These are phyloP conservation scores for Hydnomerulius pinastri DNA, from an alignment of 768 basidiomycete species.

Conservation along the genomic window DNA sequence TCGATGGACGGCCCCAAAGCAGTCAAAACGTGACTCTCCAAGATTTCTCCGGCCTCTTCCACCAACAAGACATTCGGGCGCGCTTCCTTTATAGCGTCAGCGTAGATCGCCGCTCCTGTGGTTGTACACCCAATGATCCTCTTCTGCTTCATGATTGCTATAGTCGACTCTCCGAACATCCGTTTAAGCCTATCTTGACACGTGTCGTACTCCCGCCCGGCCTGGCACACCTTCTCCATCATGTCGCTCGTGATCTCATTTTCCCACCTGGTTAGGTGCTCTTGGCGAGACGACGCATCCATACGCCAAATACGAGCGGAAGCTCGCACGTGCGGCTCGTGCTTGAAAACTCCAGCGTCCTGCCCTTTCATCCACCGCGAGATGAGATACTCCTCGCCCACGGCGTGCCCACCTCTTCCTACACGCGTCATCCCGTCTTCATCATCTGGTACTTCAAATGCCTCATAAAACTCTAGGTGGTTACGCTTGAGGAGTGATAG, in stretches of 20 bases:
- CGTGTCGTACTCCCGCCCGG: slow-evolving; percentile 43
- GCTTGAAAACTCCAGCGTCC: slow-evolving; percentile 45
- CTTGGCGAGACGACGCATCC: slow-evolving; percentile 30
- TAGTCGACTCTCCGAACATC: slow-evolving; percentile 38
- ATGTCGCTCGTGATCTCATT: slow-evolving; percentile 36
- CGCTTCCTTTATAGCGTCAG: slow-evolving; percentile 45
- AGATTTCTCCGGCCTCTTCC: slow-evolving; percentile 74
- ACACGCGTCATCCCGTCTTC: slow-evolving; percentile 47
- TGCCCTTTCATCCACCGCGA: slow-evolving; percentile 46
- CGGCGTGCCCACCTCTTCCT: slow-evolving; percentile 39
- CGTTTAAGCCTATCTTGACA: slow-evolving; percentile 37
- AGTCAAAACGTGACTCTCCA: slow-evolving; percentile 68
- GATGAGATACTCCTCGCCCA: slow-evolving; percentile 45
- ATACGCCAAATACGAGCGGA: slow-evolving; percentile 40
- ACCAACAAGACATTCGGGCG: slow-evolving; percentile 59
- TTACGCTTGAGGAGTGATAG: slow-evolving; percentile 55
- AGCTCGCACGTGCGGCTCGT: slow-evolving; percentile 22
- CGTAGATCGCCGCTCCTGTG: slow-evolving; percentile 68
- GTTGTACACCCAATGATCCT: slow-evolving; percentile 72
- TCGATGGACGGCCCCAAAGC: slow-evolving; percentile 49
- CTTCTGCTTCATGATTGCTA: slow-evolving; percentile 43
- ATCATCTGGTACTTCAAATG: slow-evolving; percentile 46
- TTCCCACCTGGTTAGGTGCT: slow-evolving; percentile 37
- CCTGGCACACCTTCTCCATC: slow-evolving; percentile 35
- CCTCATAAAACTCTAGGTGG: slow-evolving; percentile 42